These are phyloP conservation scores for Melampsora larici-populina DNA, from an alignment of 1,284 basidiomycete genomes.

Conservation along the genomic window DNA sequence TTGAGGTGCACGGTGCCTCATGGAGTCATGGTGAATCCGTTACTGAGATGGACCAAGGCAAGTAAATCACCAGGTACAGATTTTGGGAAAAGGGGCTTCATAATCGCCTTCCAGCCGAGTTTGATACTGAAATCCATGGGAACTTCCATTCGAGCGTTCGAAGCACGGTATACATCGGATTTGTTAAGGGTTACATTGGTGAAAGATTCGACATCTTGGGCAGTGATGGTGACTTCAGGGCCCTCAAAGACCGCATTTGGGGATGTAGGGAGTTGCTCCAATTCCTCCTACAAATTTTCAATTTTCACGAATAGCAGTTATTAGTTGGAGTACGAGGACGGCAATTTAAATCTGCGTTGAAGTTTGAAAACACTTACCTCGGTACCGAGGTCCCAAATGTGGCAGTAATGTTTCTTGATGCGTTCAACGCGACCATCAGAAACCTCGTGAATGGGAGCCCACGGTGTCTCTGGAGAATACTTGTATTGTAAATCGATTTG, in stretches of 20 bases:
- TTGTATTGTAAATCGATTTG: slow-evolving; percentile 77
- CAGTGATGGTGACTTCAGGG: slow-evolving; percentile 74
- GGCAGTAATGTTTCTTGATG: slow-evolving; percentile 82
- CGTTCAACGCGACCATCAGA: slow-evolving; percentile 77
- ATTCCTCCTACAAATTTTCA: slow-evolving; percentile 71
- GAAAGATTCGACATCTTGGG: slow-evolving; percentile 76
- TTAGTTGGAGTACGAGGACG: slow-evolving; percentile 77
- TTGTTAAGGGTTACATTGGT: slow-evolving; percentile 69
- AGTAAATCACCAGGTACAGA: slow-evolving; percentile 86
- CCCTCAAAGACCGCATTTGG: slow-evolving; percentile 69
- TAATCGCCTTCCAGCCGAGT: slow-evolving; percentile 95
- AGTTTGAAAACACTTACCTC: not conserved
- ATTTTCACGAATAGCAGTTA: slow-evolving; percentile 69
- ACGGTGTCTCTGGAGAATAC: slow-evolving; percentile 84
- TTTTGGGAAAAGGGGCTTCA: slow-evolving; percentile 92
- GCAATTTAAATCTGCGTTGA: not conserved
- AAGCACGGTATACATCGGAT: slow-evolving; percentile 71
- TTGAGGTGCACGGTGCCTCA: slow-evolving; percentile 30
- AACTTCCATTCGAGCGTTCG: slow-evolving; percentile 67
- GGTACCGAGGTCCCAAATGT: slow-evolving; percentile 83
- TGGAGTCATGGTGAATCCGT: slow-evolving; percentile 61
- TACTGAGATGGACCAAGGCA: slow-evolving; percentile 92
- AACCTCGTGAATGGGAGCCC: slow-evolving; percentile 88
- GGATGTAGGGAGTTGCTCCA: slow-evolving; percentile 70
- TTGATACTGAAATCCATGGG: slow-evolving; percentile 99